Evolutionary conservation across 2,329 filamentous ascomycete genomes (phyloP), one percentile per base, ranked within the genome.

Genomic region (Drechslerella dactyloides): DNA sequence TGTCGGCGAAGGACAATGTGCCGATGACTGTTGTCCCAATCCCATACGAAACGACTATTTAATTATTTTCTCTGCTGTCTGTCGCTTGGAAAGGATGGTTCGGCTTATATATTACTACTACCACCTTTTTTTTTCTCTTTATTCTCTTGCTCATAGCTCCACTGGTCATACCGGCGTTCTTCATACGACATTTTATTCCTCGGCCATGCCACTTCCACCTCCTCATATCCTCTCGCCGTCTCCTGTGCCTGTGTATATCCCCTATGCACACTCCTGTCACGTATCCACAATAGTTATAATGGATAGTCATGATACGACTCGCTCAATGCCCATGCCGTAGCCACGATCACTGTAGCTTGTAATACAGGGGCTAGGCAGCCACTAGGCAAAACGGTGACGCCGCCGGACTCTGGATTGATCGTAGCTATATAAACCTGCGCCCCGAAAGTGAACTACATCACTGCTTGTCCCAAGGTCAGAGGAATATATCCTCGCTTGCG

Each of bases 1-100:
- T 97, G 81, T 89, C 87, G 79, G 84, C 88, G 79, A 88, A 87
- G 84, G 89, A 91, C 81, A 90, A 91, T 85, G 85, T 87, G 81
- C 91, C 93, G 76, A 91, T 97, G 88, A 97, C 90, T 78, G 87
- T 97, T 79, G 87, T 88, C 75, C 92, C 93, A 78, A 86, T 97
- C 78, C 84, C 94, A 80, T 99, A 97, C 88, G 94, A 97, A 87
- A 99, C 94, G 79, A 93, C 91, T 81, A 97, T 99, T 83, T 99
- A 94, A 87, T 80, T 73, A 50, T 51, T 66, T 64, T 33, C 33
- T 50, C 21, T 35, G 48, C 58, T 27, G 54, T 37, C 33, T 37
- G 33, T 37, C 33, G 33, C 3, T 46, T 51, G 46, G 33, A 48
- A 55, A 51, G 68, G 42, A 55, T 30, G 37, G 46, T 56, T 55